These are phyloP conservation scores for Venturia aucupariae DNA, from an alignment of 2,329 filamentous ascomycete genomes.

Conservation along the genomic window DNA sequence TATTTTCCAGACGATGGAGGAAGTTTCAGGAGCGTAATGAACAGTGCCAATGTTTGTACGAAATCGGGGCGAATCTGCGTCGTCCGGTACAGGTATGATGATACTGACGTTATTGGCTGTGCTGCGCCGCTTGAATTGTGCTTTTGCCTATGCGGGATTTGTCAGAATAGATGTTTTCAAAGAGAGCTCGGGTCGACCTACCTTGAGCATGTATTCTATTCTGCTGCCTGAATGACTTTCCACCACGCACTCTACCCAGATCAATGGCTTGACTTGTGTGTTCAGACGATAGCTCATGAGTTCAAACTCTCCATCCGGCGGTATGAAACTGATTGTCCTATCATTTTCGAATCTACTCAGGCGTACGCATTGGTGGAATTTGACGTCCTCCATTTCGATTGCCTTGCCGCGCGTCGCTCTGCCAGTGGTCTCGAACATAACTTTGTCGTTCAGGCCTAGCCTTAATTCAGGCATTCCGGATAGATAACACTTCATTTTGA, in stretches of 20 bases:
- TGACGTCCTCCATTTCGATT: slow-evolving; percentile 99
- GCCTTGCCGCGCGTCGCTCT: slow-evolving; percentile 90
- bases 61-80: slow-evolving; percentile 92
- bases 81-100: slow-evolving; percentile 90
- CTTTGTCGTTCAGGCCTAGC: slow-evolving; percentile 93
- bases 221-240: slow-evolving; percentile 91
- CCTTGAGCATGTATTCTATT: slow-evolving; percentile 98
- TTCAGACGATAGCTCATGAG: slow-evolving; percentile 98
- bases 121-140: slow-evolving; percentile 94
- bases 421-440: slow-evolving; percentile 98
- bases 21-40: slow-evolving; percentile 95
- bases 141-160: slow-evolving; percentile 52
- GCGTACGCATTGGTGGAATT: slow-evolving; percentile 97
- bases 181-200: slow-evolving; percentile 22
- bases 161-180: neutral
- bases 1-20: slow-evolving; percentile 98
- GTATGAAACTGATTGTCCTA: slow-evolving; percentile 96
- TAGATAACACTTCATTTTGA: slow-evolving; percentile 99
- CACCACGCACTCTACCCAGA: slow-evolving; percentile 97
- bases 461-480: slow-evolving; percentile 96
- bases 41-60: slow-evolving; percentile 95
- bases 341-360: slow-evolving; percentile 97
- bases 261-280: slow-evolving; percentile 95
- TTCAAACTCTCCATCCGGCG: slow-evolving; percentile 96
- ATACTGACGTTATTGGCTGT: slow-evolving; percentile 99